These are phyloP conservation scores for Plasmodium sp. DNA, from an alignment of 169 alveolate species.

Conservation along the genomic window DNA sequence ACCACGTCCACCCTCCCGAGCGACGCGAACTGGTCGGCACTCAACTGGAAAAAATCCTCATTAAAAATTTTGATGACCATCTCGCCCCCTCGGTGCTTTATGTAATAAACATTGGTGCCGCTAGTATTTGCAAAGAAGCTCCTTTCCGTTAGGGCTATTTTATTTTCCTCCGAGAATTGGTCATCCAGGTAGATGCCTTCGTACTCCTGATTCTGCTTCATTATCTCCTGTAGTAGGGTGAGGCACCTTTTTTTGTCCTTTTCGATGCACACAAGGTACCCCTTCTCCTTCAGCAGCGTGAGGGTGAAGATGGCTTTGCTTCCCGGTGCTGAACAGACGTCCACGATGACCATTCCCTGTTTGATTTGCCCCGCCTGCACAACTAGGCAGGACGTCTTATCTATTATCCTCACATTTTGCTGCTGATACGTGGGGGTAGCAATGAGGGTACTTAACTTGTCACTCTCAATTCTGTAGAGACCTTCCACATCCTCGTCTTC, in stretches of 20 bases:
- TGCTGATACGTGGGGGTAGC: constrained; percentile 14
- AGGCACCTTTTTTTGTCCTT: constrained; percentile 46
- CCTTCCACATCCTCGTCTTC: constrained; percentile 52
- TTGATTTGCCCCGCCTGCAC: constrained; percentile 58
- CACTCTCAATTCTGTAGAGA: constrained; percentile 21
- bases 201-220: constrained; percentile 36
- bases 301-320: constrained; percentile 60
- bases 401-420: constrained; percentile 53
- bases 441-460: constrained; percentile 6
- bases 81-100: constrained; percentile 47
- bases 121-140: background rate
- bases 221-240: constrained; percentile 50
- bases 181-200: constrained; percentile 41
- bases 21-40: background rate
- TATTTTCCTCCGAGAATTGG: background rate
- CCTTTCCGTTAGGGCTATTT: background rate
- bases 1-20: constrained; percentile 35
- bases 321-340: constrained; percentile 72
- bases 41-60: constrained; percentile 37
- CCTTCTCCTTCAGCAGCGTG: constrained; percentile 15
- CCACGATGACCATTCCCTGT: constrained; percentile 59
- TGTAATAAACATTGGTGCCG: constrained; percentile 10
- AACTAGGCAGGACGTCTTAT: constrained; percentile 65
- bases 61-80: constrained; percentile 43
- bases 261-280: constrained; percentile 69